Evolutionary conservation across 2,329 filamentous ascomycete genomes (phyloP), one percentile per base, ranked within the genome.

Genomic region (Botrytis fabae): DNA sequence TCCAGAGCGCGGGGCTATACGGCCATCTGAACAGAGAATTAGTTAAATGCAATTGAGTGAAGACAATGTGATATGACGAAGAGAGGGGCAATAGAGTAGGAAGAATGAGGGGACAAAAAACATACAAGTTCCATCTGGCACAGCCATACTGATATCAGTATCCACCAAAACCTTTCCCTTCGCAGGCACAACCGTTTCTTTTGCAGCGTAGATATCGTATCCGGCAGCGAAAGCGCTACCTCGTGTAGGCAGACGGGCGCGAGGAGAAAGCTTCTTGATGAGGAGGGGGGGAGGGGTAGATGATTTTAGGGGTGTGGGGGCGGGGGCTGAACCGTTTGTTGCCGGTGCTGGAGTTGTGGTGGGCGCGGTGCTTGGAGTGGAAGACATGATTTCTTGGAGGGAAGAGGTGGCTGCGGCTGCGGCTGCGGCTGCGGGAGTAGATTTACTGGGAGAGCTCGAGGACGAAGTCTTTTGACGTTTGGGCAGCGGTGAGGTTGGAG

Each of bases 151-250:
- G 76, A 99, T 92, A 79, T 96, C 95, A 0, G 96, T 98, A 79
- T 95, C 92, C 54, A 98, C 94, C 44, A 98, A 85, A 0, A 86
- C 94, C 84, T 97, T 94, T 77, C 94, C 95, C 74, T 93, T 87
- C 2, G 92, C 90, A 0, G 95, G 95, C 73, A 99, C 91, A 2
- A 88, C 87, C 6, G 91, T 91, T 54, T 92, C 89, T 80, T 89
- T 89, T 3, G 94, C 89, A 69, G 90, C 92, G 83, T 98, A 98
- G 73, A 99, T 81, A 83, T 99, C 96, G 84, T 98, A 98, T 51
- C 96, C 96, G 1, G 96, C 96, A 0, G 96, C 93, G 80, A 93
- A 95, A 70, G 91, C 92, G 77, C 93, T 97, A 77, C 96, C 96
- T 72, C 95, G 91, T 0, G 94, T 98, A 18, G 96, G 96, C 38